Conservation (phyloP, 1,284 basidiomycete genomes). For the Rhizoctonia solani region DNA sequence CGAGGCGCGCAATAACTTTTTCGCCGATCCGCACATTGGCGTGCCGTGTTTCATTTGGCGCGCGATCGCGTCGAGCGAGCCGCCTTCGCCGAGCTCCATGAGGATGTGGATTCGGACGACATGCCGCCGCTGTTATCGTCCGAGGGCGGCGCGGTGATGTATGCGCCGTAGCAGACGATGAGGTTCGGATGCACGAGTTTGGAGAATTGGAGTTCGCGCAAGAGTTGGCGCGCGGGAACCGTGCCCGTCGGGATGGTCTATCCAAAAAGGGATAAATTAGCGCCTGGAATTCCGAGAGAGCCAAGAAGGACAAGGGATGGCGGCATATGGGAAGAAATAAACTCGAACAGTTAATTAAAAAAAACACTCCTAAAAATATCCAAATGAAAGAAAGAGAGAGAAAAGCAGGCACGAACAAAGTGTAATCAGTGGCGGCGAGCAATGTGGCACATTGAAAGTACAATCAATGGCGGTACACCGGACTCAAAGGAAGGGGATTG, state of each 20-base stretch:
- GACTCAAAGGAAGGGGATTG: too few relatives aligned
- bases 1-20: conserved; percentile 88
- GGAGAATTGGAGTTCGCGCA: conserved; percentile 90
- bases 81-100: conserved; percentile 93
- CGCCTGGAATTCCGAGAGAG: too few relatives aligned
- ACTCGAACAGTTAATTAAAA: too few relatives aligned
- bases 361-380: too few relatives aligned
- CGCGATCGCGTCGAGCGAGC: conserved; percentile 84
- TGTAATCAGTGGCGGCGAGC: too few relatives aligned
- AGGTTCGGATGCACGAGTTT: conserved; percentile 87
- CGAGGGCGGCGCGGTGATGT: conserved; percentile 88
- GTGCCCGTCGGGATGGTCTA: conserved; percentile 87
- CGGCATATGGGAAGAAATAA: too few relatives aligned
- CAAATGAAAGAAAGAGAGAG: too few relatives aligned
- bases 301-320: background rate
- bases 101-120: conserved; percentile 80
- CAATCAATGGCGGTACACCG: too few relatives aligned
- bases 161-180: conserved; percentile 91
- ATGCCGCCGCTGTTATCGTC: conserved; percentile 47
- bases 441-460: too few relatives aligned
- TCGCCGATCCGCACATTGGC: conserved; percentile 84
- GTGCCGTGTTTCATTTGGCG: conserved; percentile 74
- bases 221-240: conserved; percentile 88
- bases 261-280: too few relatives aligned
- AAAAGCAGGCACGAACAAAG: too few relatives aligned